Evolutionary conservation across 345 rosid species (phyloP).

Genomic region (Ceriops decandra): DNA sequence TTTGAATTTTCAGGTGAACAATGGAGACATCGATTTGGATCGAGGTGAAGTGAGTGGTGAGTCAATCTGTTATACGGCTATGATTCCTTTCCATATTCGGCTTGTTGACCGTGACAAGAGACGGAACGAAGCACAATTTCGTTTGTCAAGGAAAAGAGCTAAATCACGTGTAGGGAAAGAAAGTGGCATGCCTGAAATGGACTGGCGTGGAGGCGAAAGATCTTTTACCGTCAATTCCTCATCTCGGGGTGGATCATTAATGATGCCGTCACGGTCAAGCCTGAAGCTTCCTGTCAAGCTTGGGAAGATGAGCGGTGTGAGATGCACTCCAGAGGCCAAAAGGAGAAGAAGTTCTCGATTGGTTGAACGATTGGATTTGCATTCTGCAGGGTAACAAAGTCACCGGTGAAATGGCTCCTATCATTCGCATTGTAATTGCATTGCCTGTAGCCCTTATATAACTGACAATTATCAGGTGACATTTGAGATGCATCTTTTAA

Average conservation of each 20-base stretch:
- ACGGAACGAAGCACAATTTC: constrained; percentile 21
- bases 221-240: constrained; percentile 15
- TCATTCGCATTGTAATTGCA: neutral
- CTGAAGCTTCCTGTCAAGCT: constrained; percentile 46
- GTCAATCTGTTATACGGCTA: constrained; percentile 63
- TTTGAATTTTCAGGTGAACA: constrained; percentile 65
- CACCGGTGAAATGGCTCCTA: too few species aligned
- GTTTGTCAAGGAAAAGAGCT: constrained; percentile 47
- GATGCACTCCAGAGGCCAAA: constrained; percentile 71
- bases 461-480: constrained; percentile 2
- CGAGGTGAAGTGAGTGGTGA: constrained; percentile 34
- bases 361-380: constrained; percentile 38
- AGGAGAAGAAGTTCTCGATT: constrained; percentile 57
- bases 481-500: constrained; percentile 4
- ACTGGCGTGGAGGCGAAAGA: constrained; percentile 17
- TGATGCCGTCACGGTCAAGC: constrained; percentile 26
- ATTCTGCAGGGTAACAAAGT: constrained; percentile 28
- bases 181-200: constrained; percentile 12
- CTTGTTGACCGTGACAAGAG: constrained; percentile 40
- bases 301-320: constrained; percentile 33
- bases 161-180: constrained; percentile 48
- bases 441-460: neutral
- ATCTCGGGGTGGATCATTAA: constrained; percentile 26
- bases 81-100: constrained; percentile 63
- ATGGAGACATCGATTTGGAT: constrained; percentile 73